Percentiles rank a stretch among this genome's conserved stretches.
phyloP scores from a whole-genome alignment of 768 basidiomycete genomes.

The Rhizopogon rudus region DNA sequence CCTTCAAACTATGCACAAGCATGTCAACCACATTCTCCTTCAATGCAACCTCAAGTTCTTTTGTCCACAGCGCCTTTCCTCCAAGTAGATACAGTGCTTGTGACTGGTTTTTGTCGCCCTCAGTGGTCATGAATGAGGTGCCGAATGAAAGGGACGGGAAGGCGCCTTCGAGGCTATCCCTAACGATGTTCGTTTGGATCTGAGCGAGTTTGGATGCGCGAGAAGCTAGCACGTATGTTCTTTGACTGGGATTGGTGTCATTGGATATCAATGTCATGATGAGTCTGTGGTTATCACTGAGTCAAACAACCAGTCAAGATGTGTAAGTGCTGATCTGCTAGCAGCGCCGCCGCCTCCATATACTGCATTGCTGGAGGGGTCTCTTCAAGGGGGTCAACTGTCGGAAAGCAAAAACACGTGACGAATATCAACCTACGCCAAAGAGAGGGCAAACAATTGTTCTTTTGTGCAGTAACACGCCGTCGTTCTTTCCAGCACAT shows the following conservation, averaged over 20 bases:
- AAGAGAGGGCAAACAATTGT: conserved; percentile 37
- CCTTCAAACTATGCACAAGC: conserved; percentile 91
- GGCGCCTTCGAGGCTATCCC: conserved; percentile 51
- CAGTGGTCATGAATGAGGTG: conserved; percentile 63
- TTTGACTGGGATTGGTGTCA: conserved; percentile 4
- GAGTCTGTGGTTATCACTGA: too few relatives aligned
- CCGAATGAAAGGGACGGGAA: conserved; percentile 49
- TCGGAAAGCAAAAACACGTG: conserved; percentile 20
- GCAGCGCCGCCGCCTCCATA: too few relatives aligned
- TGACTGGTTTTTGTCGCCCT: conserved; percentile 86
- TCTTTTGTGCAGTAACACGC: conserved; percentile 4
- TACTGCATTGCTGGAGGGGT: too few relatives aligned
- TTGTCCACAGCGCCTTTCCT: conserved; percentile 94
- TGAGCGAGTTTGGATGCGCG: conserved; percentile 85
- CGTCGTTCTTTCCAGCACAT: conserved; percentile 17
- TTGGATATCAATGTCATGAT: too few relatives aligned
- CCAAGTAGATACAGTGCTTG: conserved; percentile 86
- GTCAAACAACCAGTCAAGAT: too few relatives aligned
- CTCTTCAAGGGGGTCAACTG: background rate
- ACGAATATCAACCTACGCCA: conserved; percentile 49
- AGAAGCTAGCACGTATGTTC: conserved; percentile 75
- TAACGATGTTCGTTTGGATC: conserved; percentile 82
- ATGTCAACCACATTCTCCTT: conserved; percentile 74
- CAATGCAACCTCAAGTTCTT: conserved; percentile 88
- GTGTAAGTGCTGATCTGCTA: too few relatives aligned